phyloP scores from a whole-genome alignment of 805 yeast species.

The Diddensiella caesifluorescens region DNA sequence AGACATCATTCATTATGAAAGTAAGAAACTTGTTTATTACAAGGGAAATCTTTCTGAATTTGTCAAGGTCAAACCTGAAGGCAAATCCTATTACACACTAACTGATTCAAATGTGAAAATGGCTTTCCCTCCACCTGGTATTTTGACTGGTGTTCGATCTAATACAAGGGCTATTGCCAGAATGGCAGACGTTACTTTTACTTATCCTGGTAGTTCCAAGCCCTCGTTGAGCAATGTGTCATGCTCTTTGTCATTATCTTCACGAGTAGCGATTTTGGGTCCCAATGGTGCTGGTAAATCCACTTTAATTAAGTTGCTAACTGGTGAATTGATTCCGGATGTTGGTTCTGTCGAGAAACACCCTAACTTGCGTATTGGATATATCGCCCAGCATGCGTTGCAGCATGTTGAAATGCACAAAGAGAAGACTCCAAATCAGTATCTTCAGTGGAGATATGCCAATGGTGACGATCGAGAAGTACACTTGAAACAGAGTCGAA shows the following conservation, averaged over 20 bases:
- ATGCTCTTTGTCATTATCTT: slow-evolving; percentile 88
- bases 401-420: slow-evolving; percentile 96
- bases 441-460: slow-evolving; percentile 96
- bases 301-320: slow-evolving; percentile 84
- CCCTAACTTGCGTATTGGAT: slow-evolving; percentile 96
- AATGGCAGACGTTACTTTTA: slow-evolving; percentile 75
- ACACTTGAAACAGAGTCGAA: slow-evolving; percentile 85
- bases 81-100: slow-evolving; percentile 89
- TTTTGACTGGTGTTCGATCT: slow-evolving; percentile 94
- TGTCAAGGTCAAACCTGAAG: slow-evolving; percentile 90
- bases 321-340: slow-evolving; percentile 85
- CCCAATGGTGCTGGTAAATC: slow-evolving; percentile 99
- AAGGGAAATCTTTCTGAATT: slow-evolving; percentile 93
- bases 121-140: slow-evolving; percentile 99
- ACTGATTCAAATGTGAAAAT: slow-evolving; percentile 89
- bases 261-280: slow-evolving; percentile 94
- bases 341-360: slow-evolving; percentile 93
- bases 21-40: slow-evolving; percentile 89
- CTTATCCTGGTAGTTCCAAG: slow-evolving; percentile 84
- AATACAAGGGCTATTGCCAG: slow-evolving; percentile 90
- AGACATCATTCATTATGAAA: slow-evolving; percentile 93
- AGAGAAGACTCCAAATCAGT: slow-evolving; percentile 96
- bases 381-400: slow-evolving; percentile 97
- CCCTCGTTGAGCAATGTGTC: slow-evolving; percentile 77
- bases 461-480: slow-evolving; percentile 99